A percentile compares a stretch with the other conserved stretches of the same genome.
Evolutionary conservation across 1,284 basidiomycete genomes (phyloP).

Genomic region (Testicularia cyperi): DNA sequence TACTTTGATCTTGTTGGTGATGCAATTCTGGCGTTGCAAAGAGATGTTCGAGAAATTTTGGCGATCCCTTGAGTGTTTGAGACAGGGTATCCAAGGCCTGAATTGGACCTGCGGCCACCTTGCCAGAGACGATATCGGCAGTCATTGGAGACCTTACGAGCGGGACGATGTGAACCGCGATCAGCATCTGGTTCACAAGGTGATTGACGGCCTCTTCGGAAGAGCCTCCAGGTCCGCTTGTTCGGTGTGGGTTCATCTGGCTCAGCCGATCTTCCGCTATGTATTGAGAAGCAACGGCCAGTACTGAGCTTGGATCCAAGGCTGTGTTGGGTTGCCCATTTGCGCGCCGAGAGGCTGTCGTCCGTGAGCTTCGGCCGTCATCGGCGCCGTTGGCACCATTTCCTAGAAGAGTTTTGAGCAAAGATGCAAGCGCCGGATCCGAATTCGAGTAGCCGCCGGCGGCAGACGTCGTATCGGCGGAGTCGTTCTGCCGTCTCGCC

Average conservation of each 20-base stretch:
- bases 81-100: slow-evolving; percentile 29
- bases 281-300: slow-evolving; percentile 26
- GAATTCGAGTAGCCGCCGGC: too few relatives aligned
- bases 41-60: slow-evolving; percentile 35
- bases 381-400: too few relatives aligned
- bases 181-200: slow-evolving; percentile 26
- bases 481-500: too few relatives aligned
- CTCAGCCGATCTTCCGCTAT: slow-evolving; percentile 8
- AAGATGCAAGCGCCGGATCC: too few relatives aligned
- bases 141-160: slow-evolving; percentile 6
- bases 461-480: too few relatives aligned
- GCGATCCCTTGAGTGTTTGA: slow-evolving; percentile 13
- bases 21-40: too few relatives aligned
- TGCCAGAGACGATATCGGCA: slow-evolving; percentile 2
- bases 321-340: too few relatives aligned
- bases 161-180: slow-evolving; percentile 18
- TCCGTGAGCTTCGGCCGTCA: too few relatives aligned
- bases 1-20: too few relatives aligned
- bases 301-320: too few relatives aligned
- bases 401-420: too few relatives aligned
- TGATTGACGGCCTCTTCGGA: slow-evolving; percentile 29
- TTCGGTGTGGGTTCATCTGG: neutral
- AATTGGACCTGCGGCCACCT: neutral
- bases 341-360: too few relatives aligned
- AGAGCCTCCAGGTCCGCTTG: slow-evolving; percentile 1